phyloP scores from a whole-genome alignment of 345 rosid genomes.

The Acer campestre region DNA sequence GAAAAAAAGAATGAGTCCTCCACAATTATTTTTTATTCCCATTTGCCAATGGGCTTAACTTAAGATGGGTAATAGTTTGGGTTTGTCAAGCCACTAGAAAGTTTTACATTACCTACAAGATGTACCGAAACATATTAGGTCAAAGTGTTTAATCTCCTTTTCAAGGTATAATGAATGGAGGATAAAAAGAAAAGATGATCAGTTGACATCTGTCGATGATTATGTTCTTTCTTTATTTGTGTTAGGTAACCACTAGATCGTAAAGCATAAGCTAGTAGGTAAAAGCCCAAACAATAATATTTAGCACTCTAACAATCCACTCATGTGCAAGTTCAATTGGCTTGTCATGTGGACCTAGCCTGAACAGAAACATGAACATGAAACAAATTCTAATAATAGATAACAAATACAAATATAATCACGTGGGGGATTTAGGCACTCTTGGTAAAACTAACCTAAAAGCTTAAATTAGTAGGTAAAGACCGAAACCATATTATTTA shows the following conservation, averaged over 20 bases:
- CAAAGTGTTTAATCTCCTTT: neutral
- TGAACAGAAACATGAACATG: too few relatives aligned
- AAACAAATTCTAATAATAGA: too few relatives aligned
- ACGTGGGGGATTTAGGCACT: too few relatives aligned
- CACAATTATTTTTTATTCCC: neutral
- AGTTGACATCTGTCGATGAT: neutral
- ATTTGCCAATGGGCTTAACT: neutral
- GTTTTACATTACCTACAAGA: neutral
- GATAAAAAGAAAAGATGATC: neutral
- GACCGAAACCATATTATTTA: neutral
- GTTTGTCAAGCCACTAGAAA: neutral
- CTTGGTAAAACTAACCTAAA: neutral
- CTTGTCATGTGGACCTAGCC: too few relatives aligned
- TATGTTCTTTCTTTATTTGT: neutral
- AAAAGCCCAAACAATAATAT: neutral
- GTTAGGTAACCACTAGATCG: neutral
- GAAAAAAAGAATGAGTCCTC: neutral
- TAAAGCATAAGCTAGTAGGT: neutral
- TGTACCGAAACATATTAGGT: neutral
- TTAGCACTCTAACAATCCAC: neutral
- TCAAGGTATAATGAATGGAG: neutral
- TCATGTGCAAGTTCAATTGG: too few relatives aligned
- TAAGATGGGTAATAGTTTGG: neutral
- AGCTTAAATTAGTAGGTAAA: neutral
- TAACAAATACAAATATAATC: too few relatives aligned